Evolutionary conservation across 2,329 filamentous ascomycete genomes (phyloP).

Genomic region (Chaetomiaceae sp.): DNA sequence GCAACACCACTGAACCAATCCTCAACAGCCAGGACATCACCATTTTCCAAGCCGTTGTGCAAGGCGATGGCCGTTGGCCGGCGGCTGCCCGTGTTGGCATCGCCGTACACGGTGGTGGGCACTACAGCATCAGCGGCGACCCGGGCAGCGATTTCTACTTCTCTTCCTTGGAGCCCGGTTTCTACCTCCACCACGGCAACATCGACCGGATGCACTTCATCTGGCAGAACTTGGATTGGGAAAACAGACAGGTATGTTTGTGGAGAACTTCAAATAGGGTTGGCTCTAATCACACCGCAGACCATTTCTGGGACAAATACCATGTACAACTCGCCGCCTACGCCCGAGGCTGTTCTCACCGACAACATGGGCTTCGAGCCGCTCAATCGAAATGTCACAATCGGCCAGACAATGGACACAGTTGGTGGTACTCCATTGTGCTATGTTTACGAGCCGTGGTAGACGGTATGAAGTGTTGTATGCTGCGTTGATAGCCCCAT

Average conservation of each 20-base stretch:
- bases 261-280: neutral
- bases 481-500: too few species aligned
- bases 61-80: constrained; percentile 31
- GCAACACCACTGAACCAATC: constrained; percentile 32
- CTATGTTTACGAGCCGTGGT: neutral
- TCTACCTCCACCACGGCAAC: constrained; percentile 44
- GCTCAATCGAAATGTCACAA: neutral
- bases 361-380: neutral
- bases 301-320: neutral
- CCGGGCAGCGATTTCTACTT: constrained; percentile 43
- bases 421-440: neutral
- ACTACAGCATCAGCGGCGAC: constrained; percentile 43
- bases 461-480: neutral
- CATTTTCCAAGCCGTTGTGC: constrained; percentile 35
- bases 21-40: constrained; percentile 30
- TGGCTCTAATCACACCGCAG: neutral
- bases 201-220: constrained; percentile 47
- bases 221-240: constrained; percentile 45
- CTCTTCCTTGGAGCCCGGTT: constrained; percentile 42
- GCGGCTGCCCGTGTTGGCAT: constrained; percentile 21
- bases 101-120: constrained; percentile 39
- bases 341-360: neutral
- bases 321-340: neutral
- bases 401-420: neutral
- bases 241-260: constrained; percentile 31